Conservation (phyloP, 306 rosid species). For the Psophocarpus tetragonolobus region DNA sequence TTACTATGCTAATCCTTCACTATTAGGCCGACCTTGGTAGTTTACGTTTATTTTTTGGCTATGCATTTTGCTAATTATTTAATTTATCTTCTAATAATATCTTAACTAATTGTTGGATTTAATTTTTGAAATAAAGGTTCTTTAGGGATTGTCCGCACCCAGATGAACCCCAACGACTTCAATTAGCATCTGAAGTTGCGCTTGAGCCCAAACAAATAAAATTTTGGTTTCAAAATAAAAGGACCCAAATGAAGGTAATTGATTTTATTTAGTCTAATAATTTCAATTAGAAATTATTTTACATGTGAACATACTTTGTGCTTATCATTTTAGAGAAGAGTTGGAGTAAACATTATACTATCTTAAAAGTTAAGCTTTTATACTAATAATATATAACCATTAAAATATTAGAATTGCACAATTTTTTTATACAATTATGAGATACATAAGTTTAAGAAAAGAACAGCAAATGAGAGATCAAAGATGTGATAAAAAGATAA, state of each 20-base stretch:
- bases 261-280: neutral
- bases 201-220: constrained; percentile 67
- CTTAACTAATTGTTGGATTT: neutral
- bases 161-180: constrained; percentile 54
- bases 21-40: too few relatives aligned
- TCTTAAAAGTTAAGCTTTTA: too few relatives aligned
- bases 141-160: constrained; percentile 62
- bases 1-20: too few relatives aligned
- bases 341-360: too few relatives aligned
- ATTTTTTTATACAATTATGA: neutral
- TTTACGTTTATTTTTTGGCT: neutral
- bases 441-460: neutral
- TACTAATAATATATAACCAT: too few relatives aligned
- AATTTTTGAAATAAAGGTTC: constrained; percentile 35
- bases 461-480: neutral
- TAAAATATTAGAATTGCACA: neutral
- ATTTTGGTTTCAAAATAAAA: constrained; percentile 89
- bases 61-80: neutral
- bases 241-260: constrained; percentile 73
- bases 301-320: neutral
- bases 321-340: neutral
- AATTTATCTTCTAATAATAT: too few relatives aligned
- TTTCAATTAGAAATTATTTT: neutral
- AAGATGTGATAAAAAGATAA: neutral
- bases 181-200: constrained; percentile 54